Conservation (phyloP, 2,329 filamentous ascomycete genomes). For the Curvularia sp. region DNA sequence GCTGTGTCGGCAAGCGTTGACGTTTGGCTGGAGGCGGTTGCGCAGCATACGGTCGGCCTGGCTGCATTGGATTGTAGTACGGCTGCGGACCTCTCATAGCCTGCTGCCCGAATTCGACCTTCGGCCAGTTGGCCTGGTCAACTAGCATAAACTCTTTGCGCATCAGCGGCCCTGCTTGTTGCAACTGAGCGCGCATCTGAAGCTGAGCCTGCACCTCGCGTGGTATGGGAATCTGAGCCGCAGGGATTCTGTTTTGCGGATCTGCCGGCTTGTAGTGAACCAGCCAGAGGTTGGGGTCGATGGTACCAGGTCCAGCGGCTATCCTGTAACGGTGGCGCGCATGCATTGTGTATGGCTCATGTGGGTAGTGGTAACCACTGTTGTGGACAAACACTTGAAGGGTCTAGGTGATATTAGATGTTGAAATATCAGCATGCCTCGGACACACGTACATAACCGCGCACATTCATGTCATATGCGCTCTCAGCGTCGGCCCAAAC, state of each 20-base stretch:
- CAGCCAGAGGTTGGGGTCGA: conserved; percentile 86
- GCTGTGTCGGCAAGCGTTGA: conserved; percentile 49
- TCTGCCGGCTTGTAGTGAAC: conserved; percentile 86
- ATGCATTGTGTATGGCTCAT: conserved; percentile 76
- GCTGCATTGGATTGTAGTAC: conserved; percentile 49
- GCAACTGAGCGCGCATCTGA: conserved; percentile 66
- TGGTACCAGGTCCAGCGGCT: conserved; percentile 71
- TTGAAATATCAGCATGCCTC: neutral
- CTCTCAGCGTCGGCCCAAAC: conserved; percentile 86
- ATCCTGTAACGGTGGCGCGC: conserved; percentile 87
- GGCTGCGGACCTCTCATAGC: conserved; percentile 37
- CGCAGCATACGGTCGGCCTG: conserved; percentile 40
- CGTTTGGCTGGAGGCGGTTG: conserved; percentile 58
- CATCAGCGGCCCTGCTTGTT: conserved; percentile 76
- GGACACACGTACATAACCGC: conserved; percentile 65
- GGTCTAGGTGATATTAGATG: conserved; percentile 61
- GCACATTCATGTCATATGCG: conserved; percentile 75
- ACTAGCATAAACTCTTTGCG: conserved; percentile 95
- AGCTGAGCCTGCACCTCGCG: conserved; percentile 67
- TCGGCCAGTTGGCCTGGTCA: conserved; percentile 89
- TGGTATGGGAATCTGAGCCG: conserved; percentile 67
- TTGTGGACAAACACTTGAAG: conserved; percentile 89
- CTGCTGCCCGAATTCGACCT: conserved; percentile 71
- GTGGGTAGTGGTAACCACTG: conserved; percentile 75
- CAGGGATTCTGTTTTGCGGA: conserved; percentile 73